Evolutionary conservation across 768 basidiomycete genomes (phyloP).

Genomic region (Naganishia kalamii): DNA sequence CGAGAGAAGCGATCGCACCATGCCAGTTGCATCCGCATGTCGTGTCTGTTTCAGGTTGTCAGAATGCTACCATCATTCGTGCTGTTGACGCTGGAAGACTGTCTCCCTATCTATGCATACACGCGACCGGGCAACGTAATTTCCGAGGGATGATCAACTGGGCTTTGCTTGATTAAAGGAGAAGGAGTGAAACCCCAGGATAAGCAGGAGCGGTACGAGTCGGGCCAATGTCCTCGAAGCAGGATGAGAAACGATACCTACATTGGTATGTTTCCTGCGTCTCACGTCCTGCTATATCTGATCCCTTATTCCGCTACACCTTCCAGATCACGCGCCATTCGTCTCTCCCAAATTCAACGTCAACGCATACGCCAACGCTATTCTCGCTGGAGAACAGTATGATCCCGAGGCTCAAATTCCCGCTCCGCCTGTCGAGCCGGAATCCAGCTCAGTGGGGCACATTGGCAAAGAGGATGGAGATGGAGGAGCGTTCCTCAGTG

Average conservation of each 20-base stretch:
- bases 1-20: too few species aligned
- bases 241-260: constrained; percentile 16
- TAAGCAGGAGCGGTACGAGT: not conserved
- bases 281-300: not conserved
- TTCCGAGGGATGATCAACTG: too few species aligned
- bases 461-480: not conserved
- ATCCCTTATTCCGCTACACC: not conserved
- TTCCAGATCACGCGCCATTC: constrained; percentile 65
- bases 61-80: too few species aligned
- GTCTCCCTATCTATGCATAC: too few species aligned
- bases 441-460: not conserved
- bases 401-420: constrained; percentile 48
- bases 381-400: constrained; percentile 76
- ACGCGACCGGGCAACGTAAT: too few species aligned
- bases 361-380: constrained; percentile 82
- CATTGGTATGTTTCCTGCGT: constrained; percentile 8
- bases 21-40: too few species aligned
- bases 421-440: constrained; percentile 34
- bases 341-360: constrained; percentile 69
- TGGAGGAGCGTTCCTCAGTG: constrained; percentile 31
- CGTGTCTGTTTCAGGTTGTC: too few species aligned
- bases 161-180: too few species aligned
- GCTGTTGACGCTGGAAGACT: too few species aligned
- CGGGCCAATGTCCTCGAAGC: not conserved
- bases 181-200: too few species aligned